Percentiles rank a stretch among this genome's conserved stretches.
These are phyloP conservation scores for Claviceps africana DNA, from an alignment of 2,329 filamentous ascomycete genomes.

Conservation along the genomic window DNA sequence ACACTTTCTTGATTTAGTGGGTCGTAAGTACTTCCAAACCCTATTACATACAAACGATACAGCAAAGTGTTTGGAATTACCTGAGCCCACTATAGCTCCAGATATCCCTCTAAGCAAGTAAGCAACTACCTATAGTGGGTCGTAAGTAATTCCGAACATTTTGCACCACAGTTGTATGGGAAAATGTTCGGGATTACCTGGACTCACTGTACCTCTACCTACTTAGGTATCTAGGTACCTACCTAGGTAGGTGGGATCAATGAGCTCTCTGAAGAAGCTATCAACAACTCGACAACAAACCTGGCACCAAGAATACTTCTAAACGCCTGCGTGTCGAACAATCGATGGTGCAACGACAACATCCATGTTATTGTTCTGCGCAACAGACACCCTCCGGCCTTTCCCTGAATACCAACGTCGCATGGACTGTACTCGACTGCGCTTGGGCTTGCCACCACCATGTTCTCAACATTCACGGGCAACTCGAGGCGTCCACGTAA, in stretches of 20 bases:
- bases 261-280: background rate
- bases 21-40: no score
- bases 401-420: background rate
- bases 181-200: no score
- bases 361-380: background rate
- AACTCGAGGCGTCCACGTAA: slow-evolving; percentile 73
- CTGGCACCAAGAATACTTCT: background rate
- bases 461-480: slow-evolving; percentile 90
- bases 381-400: background rate
- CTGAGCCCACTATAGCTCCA: no score
- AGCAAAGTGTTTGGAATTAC: no score
- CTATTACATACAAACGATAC: no score
- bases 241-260: background rate
- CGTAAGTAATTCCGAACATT: no score
- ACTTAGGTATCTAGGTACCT: background rate
- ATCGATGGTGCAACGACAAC: background rate
- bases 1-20: no score
- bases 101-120: no score
- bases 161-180: no score
- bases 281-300: background rate
- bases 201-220: no score
- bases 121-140: no score
- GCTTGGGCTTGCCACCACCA: slow-evolving; percentile 23
- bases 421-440: background rate
- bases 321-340: background rate